These are phyloP conservation scores for Solanum tarapatanum DNA, from an alignment of 257 asterid species.

Conservation along the genomic window DNA sequence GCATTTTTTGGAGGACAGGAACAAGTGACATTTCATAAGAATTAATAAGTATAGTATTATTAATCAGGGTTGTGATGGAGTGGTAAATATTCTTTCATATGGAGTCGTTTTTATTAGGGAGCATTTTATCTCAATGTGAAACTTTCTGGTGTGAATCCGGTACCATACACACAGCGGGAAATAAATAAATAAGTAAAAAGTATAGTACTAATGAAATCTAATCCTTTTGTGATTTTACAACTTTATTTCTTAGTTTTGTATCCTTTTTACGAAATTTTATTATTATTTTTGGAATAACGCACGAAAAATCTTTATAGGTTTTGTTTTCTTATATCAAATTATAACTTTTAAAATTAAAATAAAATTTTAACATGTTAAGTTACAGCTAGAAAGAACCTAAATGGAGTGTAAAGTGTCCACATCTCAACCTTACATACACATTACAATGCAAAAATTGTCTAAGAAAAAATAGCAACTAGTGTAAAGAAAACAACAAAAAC, in stretches of 20 bases:
- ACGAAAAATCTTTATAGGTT: background rate
- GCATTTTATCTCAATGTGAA: too few species aligned
- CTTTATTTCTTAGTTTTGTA: background rate
- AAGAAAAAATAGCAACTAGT: background rate
- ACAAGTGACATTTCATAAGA: background rate
- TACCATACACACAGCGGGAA: too few species aligned
- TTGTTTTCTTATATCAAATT: background rate
- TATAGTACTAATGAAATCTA: too few species aligned
- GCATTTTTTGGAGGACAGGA: background rate
- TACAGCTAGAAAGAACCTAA: background rate
- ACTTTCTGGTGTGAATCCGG: accelerated
- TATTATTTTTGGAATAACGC: background rate
- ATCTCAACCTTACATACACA: background rate
- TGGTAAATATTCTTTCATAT: too few species aligned
- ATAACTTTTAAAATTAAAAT: background rate
- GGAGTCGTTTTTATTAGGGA: too few species aligned
- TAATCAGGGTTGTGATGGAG: too few species aligned
- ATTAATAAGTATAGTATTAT: too few species aligned
- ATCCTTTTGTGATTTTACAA: background rate
- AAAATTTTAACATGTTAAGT: background rate
- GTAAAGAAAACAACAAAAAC: background rate
- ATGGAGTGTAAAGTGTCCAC: background rate
- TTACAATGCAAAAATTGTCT: background rate
- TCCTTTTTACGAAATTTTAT: background rate
- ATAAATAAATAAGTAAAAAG: too few species aligned